Conservation (phyloP, 192 early-diverging fungal species). For the Entomortierella beljakovae region DNA sequence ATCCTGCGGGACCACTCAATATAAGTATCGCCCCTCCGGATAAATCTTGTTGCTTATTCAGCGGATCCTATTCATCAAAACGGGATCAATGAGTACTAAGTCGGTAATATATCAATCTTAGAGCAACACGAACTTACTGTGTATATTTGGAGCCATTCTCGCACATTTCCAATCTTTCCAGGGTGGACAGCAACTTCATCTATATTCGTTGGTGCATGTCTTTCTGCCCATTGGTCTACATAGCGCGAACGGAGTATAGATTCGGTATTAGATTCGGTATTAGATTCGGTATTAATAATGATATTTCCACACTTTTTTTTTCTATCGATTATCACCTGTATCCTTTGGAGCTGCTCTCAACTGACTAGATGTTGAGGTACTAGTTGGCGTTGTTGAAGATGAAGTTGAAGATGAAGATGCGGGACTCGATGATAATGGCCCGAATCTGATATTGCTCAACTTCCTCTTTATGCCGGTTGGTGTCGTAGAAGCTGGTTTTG, state of each 20-base stretch:
- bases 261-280: no score
- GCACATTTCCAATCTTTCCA: constrained; percentile 62
- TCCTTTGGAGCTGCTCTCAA: background rate
- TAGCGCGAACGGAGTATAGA: no score
- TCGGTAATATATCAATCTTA: background rate
- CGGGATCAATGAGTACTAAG: background rate
- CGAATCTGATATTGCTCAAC: constrained; percentile 14
- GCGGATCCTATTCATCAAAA: constrained; percentile 20
- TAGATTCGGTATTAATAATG: no score
- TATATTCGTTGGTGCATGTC: constrained; percentile 32
- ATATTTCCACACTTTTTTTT: no score
- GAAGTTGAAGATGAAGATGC: constrained; percentile 21
- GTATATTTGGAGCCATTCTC: constrained; percentile 63
- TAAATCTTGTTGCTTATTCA: constrained; percentile 6
- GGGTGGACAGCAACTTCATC: constrained; percentile 64
- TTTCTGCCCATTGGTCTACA: constrained; percentile 44
- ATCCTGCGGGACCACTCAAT: constrained; percentile 72
- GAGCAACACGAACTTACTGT: constrained; percentile 18
- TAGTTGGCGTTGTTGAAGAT: background rate
- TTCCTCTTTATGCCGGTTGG: constrained; percentile 6
- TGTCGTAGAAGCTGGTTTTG: background rate
- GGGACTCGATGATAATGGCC: background rate
- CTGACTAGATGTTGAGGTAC: background rate
- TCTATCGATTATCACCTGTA: background rate
- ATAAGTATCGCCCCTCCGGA: constrained; percentile 63